A percentile compares a stretch with the other conserved stretches of the same genome.
These are phyloP conservation scores for Blastobotrys muscicola DNA, from an alignment of 805 yeast species.

Conservation along the genomic window DNA sequence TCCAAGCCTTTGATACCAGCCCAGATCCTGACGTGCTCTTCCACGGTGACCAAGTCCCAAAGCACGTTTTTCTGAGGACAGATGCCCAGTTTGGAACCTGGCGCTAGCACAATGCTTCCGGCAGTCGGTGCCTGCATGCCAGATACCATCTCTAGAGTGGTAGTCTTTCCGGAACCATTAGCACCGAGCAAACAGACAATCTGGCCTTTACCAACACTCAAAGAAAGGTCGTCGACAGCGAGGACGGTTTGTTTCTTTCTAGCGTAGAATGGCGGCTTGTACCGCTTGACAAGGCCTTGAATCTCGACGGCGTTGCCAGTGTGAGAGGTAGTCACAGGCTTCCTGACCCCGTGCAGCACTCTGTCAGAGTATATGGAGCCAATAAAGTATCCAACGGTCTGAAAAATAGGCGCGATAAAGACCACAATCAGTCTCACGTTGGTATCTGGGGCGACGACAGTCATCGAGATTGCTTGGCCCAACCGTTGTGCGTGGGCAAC, in stretches of 20 bases:
- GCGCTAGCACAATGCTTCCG: constrained; percentile 19
- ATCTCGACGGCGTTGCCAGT: constrained; percentile 19
- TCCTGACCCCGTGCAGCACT: constrained; percentile 18
- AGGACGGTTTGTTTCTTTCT: constrained; percentile 11
- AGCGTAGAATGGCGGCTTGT: constrained; percentile 11
- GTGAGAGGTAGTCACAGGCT: constrained; percentile 10
- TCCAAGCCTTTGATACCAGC: constrained; percentile 25
- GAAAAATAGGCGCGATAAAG: constrained; percentile 26
- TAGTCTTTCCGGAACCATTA: constrained; percentile 32
- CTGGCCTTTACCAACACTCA: constrained; percentile 24
- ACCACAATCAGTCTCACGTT: constrained; percentile 17
- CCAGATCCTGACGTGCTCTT: constrained; percentile 28
- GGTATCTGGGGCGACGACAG: constrained; percentile 22
- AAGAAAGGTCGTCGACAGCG: constrained; percentile 25
- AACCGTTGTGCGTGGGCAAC: constrained; percentile 24
- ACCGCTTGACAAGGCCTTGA: constrained; percentile 18
- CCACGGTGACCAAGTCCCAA: constrained; percentile 28
- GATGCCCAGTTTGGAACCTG: constrained; percentile 24
- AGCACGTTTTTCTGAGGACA: constrained; percentile 30
- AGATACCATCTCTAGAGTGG: constrained; percentile 30
- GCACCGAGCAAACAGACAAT: constrained; percentile 29
- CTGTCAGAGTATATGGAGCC: constrained; percentile 22
- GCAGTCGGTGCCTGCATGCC: constrained; percentile 25
- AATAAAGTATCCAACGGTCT: constrained; percentile 22
- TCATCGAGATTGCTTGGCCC: constrained; percentile 17